Evolutionary conservation across 306 rosid species (phyloP).

Genomic region (Cotoneaster glaucophyllus): DNA sequence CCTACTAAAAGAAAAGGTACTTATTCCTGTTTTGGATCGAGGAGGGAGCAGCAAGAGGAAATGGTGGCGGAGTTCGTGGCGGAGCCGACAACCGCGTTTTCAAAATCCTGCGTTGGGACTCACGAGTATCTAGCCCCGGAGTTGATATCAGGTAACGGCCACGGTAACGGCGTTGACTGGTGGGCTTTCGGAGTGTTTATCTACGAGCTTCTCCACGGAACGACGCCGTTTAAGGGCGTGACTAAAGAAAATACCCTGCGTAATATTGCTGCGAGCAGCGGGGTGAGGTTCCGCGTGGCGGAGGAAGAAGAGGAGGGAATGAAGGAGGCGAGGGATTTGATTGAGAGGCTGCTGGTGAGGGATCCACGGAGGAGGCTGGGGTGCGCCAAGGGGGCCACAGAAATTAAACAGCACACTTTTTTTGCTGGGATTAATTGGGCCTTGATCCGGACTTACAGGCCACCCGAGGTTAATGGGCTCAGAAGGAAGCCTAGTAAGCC

Average conservation of each 20-base stretch:
- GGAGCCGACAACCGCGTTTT: conserved; percentile 71
- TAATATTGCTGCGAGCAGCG: conserved; percentile 52
- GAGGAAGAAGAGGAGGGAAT: conserved; percentile 40
- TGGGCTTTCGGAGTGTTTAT: conserved; percentile 88
- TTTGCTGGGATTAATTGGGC: conserved; percentile 90
- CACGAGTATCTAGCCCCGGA: conserved; percentile 91
- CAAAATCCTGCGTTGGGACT: conserved; percentile 79
- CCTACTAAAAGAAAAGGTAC: not conserved
- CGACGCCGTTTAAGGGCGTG: conserved; percentile 79
- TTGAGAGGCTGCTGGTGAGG: conserved; percentile 53
- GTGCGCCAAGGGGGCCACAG: conserved; percentile 59
- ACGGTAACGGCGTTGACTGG: conserved; percentile 92
- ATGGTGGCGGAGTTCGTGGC: conserved; percentile 56
- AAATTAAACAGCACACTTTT: conserved; percentile 71
- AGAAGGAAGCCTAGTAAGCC: conserved; percentile 29
- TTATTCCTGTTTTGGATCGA: conserved; percentile 27
- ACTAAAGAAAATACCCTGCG: conserved; percentile 65
- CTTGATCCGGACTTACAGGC: conserved; percentile 48
- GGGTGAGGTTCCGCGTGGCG: conserved; percentile 37
- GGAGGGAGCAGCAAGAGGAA: not conserved
- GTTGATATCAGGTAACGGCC: conserved; percentile 62
- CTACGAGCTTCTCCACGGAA: conserved; percentile 60
- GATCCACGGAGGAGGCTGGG: conserved; percentile 68
- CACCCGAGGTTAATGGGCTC: conserved; percentile 59
- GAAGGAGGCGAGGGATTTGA: conserved; percentile 57